Evolutionary conservation across 106 monocot genomes (phyloP).

Genomic region (Allium sativum): DNA sequence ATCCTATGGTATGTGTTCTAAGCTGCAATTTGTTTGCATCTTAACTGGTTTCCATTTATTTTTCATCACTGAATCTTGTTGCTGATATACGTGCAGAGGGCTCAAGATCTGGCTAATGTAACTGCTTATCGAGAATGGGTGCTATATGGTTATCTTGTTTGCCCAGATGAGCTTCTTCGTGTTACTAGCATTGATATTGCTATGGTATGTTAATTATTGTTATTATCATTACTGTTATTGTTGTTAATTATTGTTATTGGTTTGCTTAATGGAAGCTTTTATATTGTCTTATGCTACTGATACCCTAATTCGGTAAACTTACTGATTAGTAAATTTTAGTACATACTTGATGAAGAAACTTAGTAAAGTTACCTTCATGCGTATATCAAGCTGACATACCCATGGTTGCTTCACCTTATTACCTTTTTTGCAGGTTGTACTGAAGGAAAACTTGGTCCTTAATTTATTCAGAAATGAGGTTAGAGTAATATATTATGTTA

Average conservation of each 20-base stretch:
- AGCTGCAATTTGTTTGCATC: background rate
- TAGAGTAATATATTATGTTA: background rate
- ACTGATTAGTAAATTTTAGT: too few relatives aligned
- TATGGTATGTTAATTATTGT: conserved; percentile 41
- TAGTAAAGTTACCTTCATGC: conserved; percentile 1
- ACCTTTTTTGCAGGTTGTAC: conserved; percentile 62
- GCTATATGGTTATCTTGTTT: conserved; percentile 92
- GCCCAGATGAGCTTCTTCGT: conserved; percentile 92
- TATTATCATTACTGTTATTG: too few relatives aligned
- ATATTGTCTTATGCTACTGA: background rate
- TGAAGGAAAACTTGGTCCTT: conserved; percentile 81
- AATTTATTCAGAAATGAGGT: conserved; percentile 96
- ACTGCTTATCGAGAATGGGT: conserved; percentile 97
- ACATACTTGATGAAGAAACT: too few relatives aligned
- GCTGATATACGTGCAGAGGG: conserved; percentile 45
- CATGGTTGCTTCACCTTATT: background rate
- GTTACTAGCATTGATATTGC: conserved; percentile 98
- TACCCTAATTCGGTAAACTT: too few relatives aligned
- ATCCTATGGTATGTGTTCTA: conserved; percentile 61
- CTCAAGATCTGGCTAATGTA: conserved; percentile 97
- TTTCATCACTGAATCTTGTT: background rate
- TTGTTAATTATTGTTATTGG: background rate
- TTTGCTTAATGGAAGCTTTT: background rate
- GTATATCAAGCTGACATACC: conserved; percentile 1
- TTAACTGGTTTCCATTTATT: conserved; percentile 1